Conservation (phyloP, 148 eudicot genomes). For the Silene latifolia region DNA sequence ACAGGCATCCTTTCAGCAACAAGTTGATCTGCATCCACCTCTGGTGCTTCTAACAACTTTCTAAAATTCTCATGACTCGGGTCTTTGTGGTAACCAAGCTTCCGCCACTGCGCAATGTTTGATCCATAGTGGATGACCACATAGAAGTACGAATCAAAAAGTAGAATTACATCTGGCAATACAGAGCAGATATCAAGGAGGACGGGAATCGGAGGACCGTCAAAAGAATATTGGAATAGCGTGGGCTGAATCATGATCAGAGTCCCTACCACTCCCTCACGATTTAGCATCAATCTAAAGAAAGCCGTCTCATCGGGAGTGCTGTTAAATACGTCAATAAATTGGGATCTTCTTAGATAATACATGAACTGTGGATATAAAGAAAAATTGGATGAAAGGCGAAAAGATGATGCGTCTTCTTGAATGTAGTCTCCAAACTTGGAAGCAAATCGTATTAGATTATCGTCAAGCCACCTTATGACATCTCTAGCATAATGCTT, state of each 20-base stretch:
- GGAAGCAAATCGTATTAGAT: slow-evolving; percentile 59
- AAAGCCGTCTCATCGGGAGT: slow-evolving; percentile 93
- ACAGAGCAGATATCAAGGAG: slow-evolving; percentile 80
- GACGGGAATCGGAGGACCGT: slow-evolving; percentile 87
- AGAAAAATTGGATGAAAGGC: slow-evolving; percentile 83
- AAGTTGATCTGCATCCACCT: slow-evolving; percentile 76
- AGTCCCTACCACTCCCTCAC: slow-evolving; percentile 86
- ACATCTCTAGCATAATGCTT: slow-evolving; percentile 60
- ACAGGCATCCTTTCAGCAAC: slow-evolving; percentile 73
- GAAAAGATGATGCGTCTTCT: slow-evolving; percentile 88
- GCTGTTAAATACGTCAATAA: slow-evolving; percentile 84
- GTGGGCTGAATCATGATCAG: slow-evolving; percentile 95
- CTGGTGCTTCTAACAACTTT: slow-evolving; percentile 79
- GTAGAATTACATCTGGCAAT: slow-evolving; percentile 80
- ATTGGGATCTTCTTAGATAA: slow-evolving; percentile 83
- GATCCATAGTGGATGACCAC: slow-evolving; percentile 91
- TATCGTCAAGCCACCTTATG: slow-evolving; percentile 80
- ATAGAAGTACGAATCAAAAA: slow-evolving; percentile 84
- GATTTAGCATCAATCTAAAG: slow-evolving; percentile 80
- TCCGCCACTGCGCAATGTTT: slow-evolving; percentile 84
- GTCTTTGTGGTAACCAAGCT: slow-evolving; percentile 78
- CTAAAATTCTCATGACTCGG: slow-evolving; percentile 76
- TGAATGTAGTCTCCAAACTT: slow-evolving; percentile 80
- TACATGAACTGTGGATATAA: slow-evolving; percentile 93
- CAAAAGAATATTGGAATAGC: slow-evolving; percentile 84